Conservation (phyloP, 495 filamentous ascomycete genomes). For the Penicillium flavigenum region DNA sequence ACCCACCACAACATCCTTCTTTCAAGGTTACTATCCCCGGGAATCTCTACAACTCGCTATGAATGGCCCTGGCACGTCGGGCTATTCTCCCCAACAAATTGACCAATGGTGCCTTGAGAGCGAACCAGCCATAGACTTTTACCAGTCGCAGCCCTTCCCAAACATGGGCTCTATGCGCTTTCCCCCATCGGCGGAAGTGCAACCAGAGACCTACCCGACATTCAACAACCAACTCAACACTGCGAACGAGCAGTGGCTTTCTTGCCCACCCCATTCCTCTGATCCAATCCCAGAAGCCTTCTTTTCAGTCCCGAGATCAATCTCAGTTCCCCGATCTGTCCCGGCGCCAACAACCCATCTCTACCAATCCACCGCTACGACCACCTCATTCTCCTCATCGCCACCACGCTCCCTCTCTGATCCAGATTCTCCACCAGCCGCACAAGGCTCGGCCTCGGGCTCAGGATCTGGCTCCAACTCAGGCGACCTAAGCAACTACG, state of each 20-base stretch:
- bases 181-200: slow-evolving; percentile 9
- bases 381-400: slow-evolving; percentile 15
- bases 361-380: neutral
- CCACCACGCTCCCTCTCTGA: slow-evolving; percentile 25
- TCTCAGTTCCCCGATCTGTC: neutral
- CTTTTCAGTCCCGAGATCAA: slow-evolving; percentile 8
- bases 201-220: slow-evolving; percentile 11
- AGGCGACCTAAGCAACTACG: slow-evolving; percentile 35
- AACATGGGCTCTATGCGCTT: slow-evolving; percentile 17
- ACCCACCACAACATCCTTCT: slow-evolving; percentile 20
- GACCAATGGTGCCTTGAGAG: slow-evolving; percentile 28
- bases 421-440: neutral
- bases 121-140: slow-evolving; percentile 13
- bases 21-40: slow-evolving; percentile 21
- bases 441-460: neutral
- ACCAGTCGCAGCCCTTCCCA: slow-evolving; percentile 13
- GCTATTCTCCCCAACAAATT: slow-evolving; percentile 25
- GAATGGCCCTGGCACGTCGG: neutral
- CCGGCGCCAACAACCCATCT: neutral
- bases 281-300: slow-evolving; percentile 14
- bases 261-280: slow-evolving; percentile 6
- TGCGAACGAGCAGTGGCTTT: slow-evolving; percentile 21
- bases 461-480: slow-evolving; percentile 13
- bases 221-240: slow-evolving; percentile 13
- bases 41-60: slow-evolving; percentile 3